A percentile compares a stretch with the other conserved stretches of the same genome.
Evolutionary conservation across 2,329 filamentous ascomycete genomes (phyloP).

Genomic region (Tolypocladium endophyticum): DNA sequence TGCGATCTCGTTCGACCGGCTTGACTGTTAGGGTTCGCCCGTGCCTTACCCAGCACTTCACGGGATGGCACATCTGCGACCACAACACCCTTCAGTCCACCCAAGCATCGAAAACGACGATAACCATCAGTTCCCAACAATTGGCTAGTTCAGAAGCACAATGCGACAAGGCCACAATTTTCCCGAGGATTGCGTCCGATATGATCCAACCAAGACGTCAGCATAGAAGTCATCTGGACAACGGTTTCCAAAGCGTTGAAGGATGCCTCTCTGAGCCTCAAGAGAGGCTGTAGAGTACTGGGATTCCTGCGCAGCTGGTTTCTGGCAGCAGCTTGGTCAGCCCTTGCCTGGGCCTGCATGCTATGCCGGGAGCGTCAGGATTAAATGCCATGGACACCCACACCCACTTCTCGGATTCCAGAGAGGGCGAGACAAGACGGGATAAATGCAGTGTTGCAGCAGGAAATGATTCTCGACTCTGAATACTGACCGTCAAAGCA

Average conservation of each 20-base stretch:
- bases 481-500: conserved; percentile 14
- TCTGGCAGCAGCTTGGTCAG: no score
- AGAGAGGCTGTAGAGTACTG: not conserved
- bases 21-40: not conserved
- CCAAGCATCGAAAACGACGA: not conserved
- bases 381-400: not conserved
- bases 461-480: not conserved
- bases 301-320: not conserved
- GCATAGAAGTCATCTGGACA: not conserved
- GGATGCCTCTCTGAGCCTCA: no score
- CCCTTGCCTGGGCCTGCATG: not conserved
- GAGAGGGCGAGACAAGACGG: not conserved
- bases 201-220: not conserved
- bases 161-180: not conserved
- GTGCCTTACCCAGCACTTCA: not conserved
- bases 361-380: not conserved
- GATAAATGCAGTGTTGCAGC: not conserved
- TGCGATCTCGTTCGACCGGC: not conserved
- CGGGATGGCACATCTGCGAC: not conserved
- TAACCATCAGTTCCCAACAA: not conserved
- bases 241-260: no score
- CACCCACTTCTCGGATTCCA: not conserved
- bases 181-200: not conserved
- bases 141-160: not conserved
- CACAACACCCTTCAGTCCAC: not conserved